These are phyloP conservation scores for Fragaria vesca DNA, from an alignment of 306 rosid genomes.

Conservation along the genomic window DNA sequence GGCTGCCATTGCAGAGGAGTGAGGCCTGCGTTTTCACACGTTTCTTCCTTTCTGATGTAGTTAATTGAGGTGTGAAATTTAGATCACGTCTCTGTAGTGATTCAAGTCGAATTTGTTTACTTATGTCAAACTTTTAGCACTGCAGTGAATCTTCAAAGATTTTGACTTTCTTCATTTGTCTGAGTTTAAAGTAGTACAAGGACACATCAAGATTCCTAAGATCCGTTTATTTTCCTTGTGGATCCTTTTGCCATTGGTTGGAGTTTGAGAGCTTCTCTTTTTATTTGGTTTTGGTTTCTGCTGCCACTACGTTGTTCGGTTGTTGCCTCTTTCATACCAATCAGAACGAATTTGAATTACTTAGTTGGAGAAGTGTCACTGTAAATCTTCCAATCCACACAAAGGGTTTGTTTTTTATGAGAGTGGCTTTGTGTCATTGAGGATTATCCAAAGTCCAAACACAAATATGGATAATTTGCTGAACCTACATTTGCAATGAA, in stretches of 20 bases:
- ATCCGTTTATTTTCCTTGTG: background rate
- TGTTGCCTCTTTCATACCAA: background rate
- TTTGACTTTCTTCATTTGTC: background rate
- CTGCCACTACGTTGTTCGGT: background rate
- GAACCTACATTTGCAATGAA: background rate
- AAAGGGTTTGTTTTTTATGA: background rate
- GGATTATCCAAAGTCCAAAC: background rate
- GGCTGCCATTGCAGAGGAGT: conserved; percentile 9
- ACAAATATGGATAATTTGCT: background rate
- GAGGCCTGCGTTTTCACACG: background rate
- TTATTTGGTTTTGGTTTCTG: background rate
- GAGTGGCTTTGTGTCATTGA: background rate
- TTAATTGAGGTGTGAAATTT: background rate
- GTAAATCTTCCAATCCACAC: background rate
- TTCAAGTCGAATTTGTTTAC: background rate
- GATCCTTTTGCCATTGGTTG: background rate
- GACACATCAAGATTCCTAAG: background rate
- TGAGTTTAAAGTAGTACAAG: background rate
- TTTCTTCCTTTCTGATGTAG: background rate
- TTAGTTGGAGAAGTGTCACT: background rate
- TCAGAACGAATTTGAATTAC: background rate
- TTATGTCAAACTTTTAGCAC: background rate
- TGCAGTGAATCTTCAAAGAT: background rate
- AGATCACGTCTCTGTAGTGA: background rate
- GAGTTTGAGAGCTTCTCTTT: background rate